phyloP scores from a whole-genome alignment of 2,329 filamentous ascomycete species.

The Ophiostoma piceae region DNA sequence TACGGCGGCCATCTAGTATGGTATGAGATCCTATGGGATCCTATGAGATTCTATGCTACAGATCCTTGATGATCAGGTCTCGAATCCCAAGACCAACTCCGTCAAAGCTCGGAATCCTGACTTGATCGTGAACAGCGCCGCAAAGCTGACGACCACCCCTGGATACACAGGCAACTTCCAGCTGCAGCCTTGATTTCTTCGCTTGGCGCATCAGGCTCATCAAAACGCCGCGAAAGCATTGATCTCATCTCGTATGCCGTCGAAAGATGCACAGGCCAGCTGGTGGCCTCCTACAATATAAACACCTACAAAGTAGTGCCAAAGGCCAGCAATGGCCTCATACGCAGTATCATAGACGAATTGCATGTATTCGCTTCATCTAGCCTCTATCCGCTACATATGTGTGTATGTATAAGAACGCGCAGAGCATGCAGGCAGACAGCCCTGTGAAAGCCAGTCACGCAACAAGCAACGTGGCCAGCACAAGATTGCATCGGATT shows the following conservation, averaged over 20 bases:
- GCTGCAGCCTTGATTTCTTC: too few relatives aligned
- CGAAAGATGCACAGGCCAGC: neutral
- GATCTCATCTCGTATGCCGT: neutral
- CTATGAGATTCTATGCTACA: too few relatives aligned
- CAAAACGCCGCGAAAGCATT: neutral
- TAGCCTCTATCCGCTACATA: neutral
- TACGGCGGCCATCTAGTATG: too few relatives aligned
- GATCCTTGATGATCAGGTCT: too few relatives aligned
- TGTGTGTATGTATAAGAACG: neutral
- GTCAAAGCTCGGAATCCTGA: too few relatives aligned
- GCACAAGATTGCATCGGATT: too few relatives aligned
- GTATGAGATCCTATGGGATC: too few relatives aligned
- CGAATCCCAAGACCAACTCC: too few relatives aligned
- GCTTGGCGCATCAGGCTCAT: neutral
- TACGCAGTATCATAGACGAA: too few relatives aligned
- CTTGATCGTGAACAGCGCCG: neutral
- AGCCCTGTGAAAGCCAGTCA: neutral
- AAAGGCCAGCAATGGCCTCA: too few relatives aligned
- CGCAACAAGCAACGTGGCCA: too few relatives aligned
- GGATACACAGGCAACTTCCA: neutral
- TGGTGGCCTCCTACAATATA: neutral
- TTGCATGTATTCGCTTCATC: constrained; percentile 1
- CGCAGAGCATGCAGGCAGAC: neutral
- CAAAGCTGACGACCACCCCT: neutral
- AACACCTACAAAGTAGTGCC: neutral